Evolutionary conservation across 2,329 filamentous ascomycete genomes (phyloP), one percentile per base, ranked within the genome.

Genomic region (Claviceps maximensis): DNA sequence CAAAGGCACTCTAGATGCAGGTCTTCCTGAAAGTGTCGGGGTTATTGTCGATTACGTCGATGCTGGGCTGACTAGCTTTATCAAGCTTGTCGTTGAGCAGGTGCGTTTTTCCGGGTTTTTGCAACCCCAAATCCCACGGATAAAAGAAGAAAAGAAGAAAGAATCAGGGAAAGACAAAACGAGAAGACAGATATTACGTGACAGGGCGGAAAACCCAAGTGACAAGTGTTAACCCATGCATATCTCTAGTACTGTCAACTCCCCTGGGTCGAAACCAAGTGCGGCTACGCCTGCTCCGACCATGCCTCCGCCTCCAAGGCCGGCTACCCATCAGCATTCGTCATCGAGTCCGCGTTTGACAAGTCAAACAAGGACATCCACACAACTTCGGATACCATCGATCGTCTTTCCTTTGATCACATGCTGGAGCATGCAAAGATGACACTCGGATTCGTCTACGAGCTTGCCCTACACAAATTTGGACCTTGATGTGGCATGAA

Each of bases 11-110:
- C 71, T 93, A 21, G 86, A 93, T 58, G 84, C 87, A 3, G 89
- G 89, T 55, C 77, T 87, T 68, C 78, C 82, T 5, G 91, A 96
- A 74, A 85, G 83, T 47, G 87, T 97, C 2, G 91, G 91, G 45
- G 87, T 97, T 50, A 95, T 97, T 62, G 89, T 87, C 4, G 91
- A 97, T 69, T 96, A 78, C 61, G 91, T 97, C 46, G 86, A 96
- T 65, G 73, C 82, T 2, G 83, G 78, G 52, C 74, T 97, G 60
- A 97, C 91, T 5, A 75, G 78, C 8, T 97, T 96, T 68, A 91
- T 96, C 75, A 95, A 95, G 76, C 79, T 84, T 61, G 79, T 95
- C 55, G 86, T 96, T 58, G 84, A 81, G 33, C 80, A 66, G 61
- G 65, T 68, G 55, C 17, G 47, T 49, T 27, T 23, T 27, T 13